Conservation (phyloP, 179 eudicot species). For the Vitellaria paradoxa region DNA sequence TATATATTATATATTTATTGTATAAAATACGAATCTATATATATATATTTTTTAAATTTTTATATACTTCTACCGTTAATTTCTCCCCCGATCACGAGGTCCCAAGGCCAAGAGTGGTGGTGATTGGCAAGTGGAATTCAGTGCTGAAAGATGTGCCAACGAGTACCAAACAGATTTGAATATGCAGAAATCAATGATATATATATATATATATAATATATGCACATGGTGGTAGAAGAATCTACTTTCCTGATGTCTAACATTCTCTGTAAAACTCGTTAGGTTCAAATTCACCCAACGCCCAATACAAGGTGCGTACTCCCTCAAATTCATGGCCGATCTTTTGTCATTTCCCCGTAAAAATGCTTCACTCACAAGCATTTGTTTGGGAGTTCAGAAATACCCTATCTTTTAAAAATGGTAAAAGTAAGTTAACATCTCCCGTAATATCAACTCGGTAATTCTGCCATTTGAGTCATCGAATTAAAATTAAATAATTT, state of each 20-base stretch:
- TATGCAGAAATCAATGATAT: not conserved
- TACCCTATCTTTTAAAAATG: not conserved
- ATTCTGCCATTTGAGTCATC: too few relatives aligned
- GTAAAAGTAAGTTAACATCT: too few relatives aligned
- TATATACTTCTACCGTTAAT: too few relatives aligned
- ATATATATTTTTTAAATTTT: too few relatives aligned
- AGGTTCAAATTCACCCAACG: not conserved
- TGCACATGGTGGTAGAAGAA: not conserved
- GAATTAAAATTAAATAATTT: too few relatives aligned
- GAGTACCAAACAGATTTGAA: not conserved
- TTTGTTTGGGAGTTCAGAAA: not conserved
- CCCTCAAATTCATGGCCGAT: conserved; percentile 15
- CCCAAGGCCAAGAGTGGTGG: conserved; percentile 1
- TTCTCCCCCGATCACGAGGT: not conserved
- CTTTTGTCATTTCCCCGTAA: not conserved
- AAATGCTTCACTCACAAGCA: not conserved
- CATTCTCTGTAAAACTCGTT: conserved; percentile 25
- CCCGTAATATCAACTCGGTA: too few relatives aligned
- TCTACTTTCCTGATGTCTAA: not conserved
- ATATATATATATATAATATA: too few relatives aligned
- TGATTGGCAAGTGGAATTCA: conserved; percentile 25
- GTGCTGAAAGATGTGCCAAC: conserved; percentile 17
- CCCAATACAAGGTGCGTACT: not conserved
- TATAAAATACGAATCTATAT: too few relatives aligned
- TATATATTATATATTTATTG: too few relatives aligned